Base-by-base conservation (phyloP, 495 filamentous ascomycete species). In the Symbiotaphrina buchneri region DNA sequence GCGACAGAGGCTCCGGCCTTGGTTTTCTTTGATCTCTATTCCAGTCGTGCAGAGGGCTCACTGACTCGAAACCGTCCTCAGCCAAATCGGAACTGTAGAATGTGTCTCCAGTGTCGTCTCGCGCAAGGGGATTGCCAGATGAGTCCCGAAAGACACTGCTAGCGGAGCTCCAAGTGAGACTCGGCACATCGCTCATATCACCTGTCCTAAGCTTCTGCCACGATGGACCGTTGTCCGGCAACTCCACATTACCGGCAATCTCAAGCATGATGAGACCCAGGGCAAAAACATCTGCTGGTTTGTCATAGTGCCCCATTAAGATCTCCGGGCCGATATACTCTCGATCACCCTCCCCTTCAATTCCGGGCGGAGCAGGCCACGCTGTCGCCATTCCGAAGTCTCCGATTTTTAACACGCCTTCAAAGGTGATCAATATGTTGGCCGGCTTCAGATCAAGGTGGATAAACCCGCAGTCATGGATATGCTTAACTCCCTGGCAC, bases 381-480 rank as follows among this genome's bases (percentile, higher is more conserved):
- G 52, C 40, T n/a, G 70, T 66, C 25, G 87, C 83, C 63, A 95
- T 69, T 24, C 87, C 87, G 48, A 97, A 97, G 52, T 97, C 87
- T 27, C 69, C 85, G 42, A 97, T 90, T 51, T 95, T 97, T 24
- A 97, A 54, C 14, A 74, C 68, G 17, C 87, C 90, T 47, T 93
- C 82, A 47, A 77, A 84, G 6, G 76, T 74, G 34, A 97, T 76
- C 40, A 97, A 57, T 35, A 95, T 63, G 40, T 97, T 97, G 19
- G 85, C 85, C 8, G 87, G 87, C 47, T 97, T 97, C 18, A 97
- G 51, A 44, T 97, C 87, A 11, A 95, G 66, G 47, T 97, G 87
- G 32, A 94, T 83, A 44, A 80, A 85, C 3, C 77, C 81, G 24
- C 65, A 68, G 34, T 77, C 65, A 47, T 97, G 87, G 33, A 97